Conservation (phyloP, 2,329 filamentous ascomycete genomes). For the Diaporthe helianthi region DNA sequence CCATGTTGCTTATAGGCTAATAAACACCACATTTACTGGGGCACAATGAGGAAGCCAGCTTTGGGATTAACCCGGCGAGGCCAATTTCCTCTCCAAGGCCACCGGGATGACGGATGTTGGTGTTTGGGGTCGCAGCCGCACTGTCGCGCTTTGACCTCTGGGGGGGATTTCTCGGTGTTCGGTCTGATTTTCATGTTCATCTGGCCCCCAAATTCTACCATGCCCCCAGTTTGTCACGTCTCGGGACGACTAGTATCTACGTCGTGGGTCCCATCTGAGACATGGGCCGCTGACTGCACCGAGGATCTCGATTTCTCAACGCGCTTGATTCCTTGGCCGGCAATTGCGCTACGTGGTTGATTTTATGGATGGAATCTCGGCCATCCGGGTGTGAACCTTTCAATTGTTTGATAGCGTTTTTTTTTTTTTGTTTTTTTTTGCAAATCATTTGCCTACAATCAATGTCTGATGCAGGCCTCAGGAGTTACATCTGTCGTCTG, state of each 20-base stretch:
- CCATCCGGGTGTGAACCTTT: not conserved
- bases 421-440: too few relatives aligned
- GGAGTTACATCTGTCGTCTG: constrained; percentile 15
- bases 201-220: not conserved
- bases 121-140: constrained; percentile 1
- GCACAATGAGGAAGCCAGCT: not conserved
- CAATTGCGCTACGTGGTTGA: not conserved
- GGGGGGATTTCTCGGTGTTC: not conserved
- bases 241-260: not conserved
- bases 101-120: not conserved
- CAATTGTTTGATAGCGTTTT: not conserved
- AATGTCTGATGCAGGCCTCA: constrained; percentile 16
- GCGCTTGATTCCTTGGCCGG: not conserved
- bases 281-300: not conserved
- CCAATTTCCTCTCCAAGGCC: not conserved
- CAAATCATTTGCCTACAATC: not conserved
- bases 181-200: not conserved
- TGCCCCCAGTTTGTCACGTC: not conserved
- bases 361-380: not conserved
- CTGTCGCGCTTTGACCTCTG: not conserved
- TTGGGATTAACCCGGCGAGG: not conserved
- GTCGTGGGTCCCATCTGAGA: not conserved
- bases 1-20: too few relatives aligned
- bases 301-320: not conserved
- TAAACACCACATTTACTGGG: too few relatives aligned